Conservation (phyloP, 768 basidiomycete species). For the Tulasnella sp. region DNA sequence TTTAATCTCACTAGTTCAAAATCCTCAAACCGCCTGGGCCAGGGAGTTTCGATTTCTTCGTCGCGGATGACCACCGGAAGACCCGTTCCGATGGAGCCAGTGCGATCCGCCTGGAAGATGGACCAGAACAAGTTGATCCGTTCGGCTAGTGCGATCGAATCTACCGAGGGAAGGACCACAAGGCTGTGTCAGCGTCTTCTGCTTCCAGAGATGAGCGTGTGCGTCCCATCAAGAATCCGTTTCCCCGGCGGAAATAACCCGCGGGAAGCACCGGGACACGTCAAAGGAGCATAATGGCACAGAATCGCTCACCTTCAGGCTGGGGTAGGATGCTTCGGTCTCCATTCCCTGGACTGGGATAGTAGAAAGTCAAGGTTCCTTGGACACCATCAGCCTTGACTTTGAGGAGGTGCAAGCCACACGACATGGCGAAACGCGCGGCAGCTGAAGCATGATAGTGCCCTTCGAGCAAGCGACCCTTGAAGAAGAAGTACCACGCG, state of each 20-base stretch:
- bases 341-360: neutral
- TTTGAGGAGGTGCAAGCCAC: slow-evolving; percentile 60
- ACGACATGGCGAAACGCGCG: slow-evolving; percentile 67
- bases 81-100: slow-evolving; percentile 71
- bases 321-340: slow-evolving; percentile 10
- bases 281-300: slow-evolving; percentile 1
- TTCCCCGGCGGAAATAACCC: neutral
- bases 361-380: slow-evolving; percentile 22
- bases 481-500: slow-evolving; percentile 59
- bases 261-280: neutral
- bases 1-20: slow-evolving; percentile 59
- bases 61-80: slow-evolving; percentile 66
- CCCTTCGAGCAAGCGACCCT: slow-evolving; percentile 58
- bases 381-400: slow-evolving; percentile 11
- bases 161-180: slow-evolving; percentile 45
- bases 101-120: slow-evolving; percentile 72
- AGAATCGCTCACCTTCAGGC: slow-evolving; percentile 22
- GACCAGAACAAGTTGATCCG: slow-evolving; percentile 78
- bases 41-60: slow-evolving; percentile 65
- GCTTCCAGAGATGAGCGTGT: neutral
- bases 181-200: slow-evolving; percentile 11
- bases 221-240: neutral
- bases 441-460: slow-evolving; percentile 68
- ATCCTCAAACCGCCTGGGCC: slow-evolving; percentile 63
- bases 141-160: slow-evolving; percentile 61